Base-by-base conservation (phyloP, 1,139 yeast species). In the Yamadazyma trypodendri region DNA sequence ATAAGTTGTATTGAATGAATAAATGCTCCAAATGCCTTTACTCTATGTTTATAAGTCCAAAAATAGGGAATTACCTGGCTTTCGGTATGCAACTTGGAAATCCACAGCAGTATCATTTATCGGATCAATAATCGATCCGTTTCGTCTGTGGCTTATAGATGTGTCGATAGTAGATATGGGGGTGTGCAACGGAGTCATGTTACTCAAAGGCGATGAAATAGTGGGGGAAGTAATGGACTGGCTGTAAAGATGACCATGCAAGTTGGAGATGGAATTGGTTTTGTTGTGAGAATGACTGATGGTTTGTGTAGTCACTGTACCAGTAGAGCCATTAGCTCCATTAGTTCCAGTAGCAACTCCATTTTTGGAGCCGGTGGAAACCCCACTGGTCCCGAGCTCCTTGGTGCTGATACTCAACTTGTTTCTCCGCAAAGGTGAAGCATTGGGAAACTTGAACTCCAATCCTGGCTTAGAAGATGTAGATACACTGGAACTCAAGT, bases 51-150 rank as follows among this genome's bases (percentile, higher is more conserved):
- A 28, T 18, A 28, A 12, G 17, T 28, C 31, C 11, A 28, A 18
- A 28, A 28, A 28, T 15, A 18, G 31, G 16, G 31, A 28, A 5
- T 17, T 28, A 17, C 17, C 15, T 18, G 23, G 31, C 18, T 18
- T 28, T 18, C 15, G 17, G 17, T 28, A 28, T 3, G 31, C 24
- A 8, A 28, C 31, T n/a, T 28, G 31, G 38, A 65, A 65, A 42
- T 69, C 75, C 34, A 66, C 71, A 10, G 74, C 73, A 9, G 70
- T 50, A 40, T 68, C 75, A 45, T 65, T 66, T 36, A 67, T 65
- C 3, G 72, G 68, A 46, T 68, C 72, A 34, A 63, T 55, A 18
- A 65, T 51, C 10, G 62, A 54, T 13, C 24, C 30, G 7, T 31
- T 24, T 18, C 40, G 28, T 18, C 37, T 32, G 24, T 31, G 58